Evolutionary conservation across 805 yeast genomes (phyloP).

Genomic region (Starmerella stigmatis): DNA sequence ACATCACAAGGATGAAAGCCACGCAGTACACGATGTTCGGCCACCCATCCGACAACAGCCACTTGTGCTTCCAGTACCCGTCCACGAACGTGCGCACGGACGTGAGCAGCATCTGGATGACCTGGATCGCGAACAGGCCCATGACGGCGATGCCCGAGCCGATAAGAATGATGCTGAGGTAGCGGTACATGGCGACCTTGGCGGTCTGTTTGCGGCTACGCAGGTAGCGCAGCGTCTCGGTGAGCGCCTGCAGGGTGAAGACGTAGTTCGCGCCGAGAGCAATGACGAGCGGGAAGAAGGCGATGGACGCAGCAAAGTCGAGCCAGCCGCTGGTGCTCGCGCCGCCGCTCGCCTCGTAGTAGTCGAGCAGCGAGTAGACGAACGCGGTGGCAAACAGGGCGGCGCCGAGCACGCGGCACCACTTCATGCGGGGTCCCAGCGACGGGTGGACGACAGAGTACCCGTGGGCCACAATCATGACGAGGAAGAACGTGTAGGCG

Average conservation of each 20-base stretch:
- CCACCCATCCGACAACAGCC: constrained; percentile 88
- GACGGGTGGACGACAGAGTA: constrained; percentile 90
- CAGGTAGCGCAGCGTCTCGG: constrained; percentile 61
- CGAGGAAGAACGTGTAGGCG: constrained; percentile 77
- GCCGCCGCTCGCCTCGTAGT: constrained; percentile 31
- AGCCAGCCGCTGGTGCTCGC: constrained; percentile 32
- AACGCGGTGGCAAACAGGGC: constrained; percentile 47
- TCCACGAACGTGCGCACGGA: constrained; percentile 68
- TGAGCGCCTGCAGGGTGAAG: constrained; percentile 60
- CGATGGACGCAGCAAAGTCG: constrained; percentile 38
- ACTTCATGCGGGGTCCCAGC: constrained; percentile 68
- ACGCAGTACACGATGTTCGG: constrained; percentile 78
- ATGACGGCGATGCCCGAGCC: constrained; percentile 49
- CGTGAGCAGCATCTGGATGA: constrained; percentile 59
- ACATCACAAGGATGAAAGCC: constrained; percentile 72
- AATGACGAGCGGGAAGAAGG: constrained; percentile 60
- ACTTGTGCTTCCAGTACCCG: constrained; percentile 83
- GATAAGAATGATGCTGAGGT: constrained; percentile 62
- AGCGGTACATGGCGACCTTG: constrained; percentile 77
- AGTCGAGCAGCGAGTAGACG: constrained; percentile 45
- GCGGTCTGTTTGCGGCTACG: constrained; percentile 83
- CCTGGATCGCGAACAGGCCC: constrained; percentile 57
- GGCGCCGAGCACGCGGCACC: constrained; percentile 49
- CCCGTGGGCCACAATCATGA: constrained; percentile 78
- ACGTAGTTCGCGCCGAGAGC: constrained; percentile 65